Evolutionary conservation across 768 basidiomycete genomes (phyloP), one percentile per base, ranked within the genome.

Genomic region (Phlegmacium glaucopus): DNA sequence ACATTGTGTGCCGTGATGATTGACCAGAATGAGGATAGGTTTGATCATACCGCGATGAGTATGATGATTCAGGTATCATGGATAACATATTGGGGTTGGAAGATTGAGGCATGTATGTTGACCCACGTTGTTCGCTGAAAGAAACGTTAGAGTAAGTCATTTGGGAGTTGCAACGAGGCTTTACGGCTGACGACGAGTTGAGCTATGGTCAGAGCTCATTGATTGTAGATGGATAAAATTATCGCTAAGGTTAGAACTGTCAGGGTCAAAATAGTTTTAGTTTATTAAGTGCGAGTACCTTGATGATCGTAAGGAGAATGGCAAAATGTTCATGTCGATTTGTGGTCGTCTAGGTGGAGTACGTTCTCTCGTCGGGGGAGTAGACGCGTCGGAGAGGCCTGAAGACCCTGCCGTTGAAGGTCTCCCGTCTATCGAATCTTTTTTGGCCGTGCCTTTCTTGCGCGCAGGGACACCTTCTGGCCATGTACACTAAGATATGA

Each of bases 351-450:
- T 74, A 17, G 84, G 80, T 28, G 85, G 86, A 1, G 82, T 80
- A 51, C 68, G 76, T 44, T 85, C 80, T 43, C 85, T 77, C 16
- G 80, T 83, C 4, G 87, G 82, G 28, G 87, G 85, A 13, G 85
- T 82, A 13, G 87, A 87, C 6, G 77, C 71, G 49, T 87, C 86
- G 18, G 86, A 87, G 28, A 85, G 45, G 15, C 82, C 82, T 15
- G 85, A 84, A 28, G 87, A 89, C 12, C 80, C 82, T n/a, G 85
- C 82, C 9, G 88, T 87, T 1, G 85, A 88, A 28, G 85, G 85
- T 27, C 82, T 71, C 32, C 76, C 77, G 50, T 85, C 85, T 16
- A 72, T 58, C 9, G 79, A 73, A 41, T 85, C 82, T 59, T 82
- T 82, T 54, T 77, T 73, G 1, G 72, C 64, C 1, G 75, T 49